Conservation (phyloP, 768 basidiomycete genomes). For the Leucosporidium yakuticum region DNA sequence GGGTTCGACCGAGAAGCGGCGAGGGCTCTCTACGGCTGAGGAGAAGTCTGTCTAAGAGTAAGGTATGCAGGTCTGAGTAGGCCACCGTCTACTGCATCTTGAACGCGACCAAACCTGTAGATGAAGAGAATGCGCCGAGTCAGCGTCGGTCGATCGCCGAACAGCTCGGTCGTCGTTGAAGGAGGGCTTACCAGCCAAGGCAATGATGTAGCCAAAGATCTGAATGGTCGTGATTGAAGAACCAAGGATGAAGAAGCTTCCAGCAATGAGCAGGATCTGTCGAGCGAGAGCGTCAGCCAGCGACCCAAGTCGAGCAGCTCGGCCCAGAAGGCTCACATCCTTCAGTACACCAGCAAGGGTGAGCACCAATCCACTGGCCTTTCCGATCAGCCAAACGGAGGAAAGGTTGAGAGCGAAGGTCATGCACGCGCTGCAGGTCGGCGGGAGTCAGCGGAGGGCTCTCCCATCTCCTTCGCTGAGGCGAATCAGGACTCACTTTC, state of each 20-base stretch:
- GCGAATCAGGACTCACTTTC: conserved; percentile 17
- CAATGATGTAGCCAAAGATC: conserved; percentile 75
- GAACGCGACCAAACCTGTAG: not conserved
- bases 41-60: too few relatives aligned
- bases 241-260: conserved; percentile 77
- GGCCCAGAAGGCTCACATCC: not conserved
- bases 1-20: too few relatives aligned
- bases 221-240: conserved; percentile 72
- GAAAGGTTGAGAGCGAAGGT: conserved; percentile 89
- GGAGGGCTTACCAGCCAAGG: conserved; percentile 61
- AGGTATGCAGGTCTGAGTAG: too few relatives aligned
- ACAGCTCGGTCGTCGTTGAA: not conserved
- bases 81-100: not conserved
- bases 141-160: not conserved
- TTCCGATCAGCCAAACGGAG: conserved; percentile 90
- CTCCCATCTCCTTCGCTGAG: not conserved
- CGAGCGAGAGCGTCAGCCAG: not conserved
- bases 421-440: conserved; percentile 67
- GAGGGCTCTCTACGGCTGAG: too few relatives aligned
- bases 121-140: not conserved
- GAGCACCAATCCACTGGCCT: conserved; percentile 77
- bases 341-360: conserved; percentile 71
- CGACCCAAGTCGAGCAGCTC: conserved; percentile 33
- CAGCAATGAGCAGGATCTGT: conserved; percentile 88
- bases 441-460: conserved; percentile 24